Percentiles rank a stretch among this genome's conserved stretches.
These are phyloP conservation scores for Borealophlyctis nickersoniae DNA, from an alignment of 192 early-diverging fungal genomes.

Conservation along the genomic window DNA sequence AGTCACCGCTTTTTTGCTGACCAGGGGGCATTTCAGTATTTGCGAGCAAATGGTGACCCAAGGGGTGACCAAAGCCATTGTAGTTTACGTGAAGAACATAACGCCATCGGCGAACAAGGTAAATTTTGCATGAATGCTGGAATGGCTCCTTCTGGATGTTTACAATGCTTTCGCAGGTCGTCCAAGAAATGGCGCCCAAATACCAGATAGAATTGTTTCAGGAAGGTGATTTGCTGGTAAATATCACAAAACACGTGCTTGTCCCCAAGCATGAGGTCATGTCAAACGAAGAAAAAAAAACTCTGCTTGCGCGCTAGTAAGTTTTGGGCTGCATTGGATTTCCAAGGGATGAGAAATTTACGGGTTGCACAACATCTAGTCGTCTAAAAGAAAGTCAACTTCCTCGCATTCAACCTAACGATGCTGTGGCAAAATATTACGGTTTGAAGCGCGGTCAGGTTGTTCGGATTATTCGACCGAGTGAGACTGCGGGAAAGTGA, in stretches of 20 bases:
- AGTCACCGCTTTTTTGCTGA: slow-evolving; percentile 27
- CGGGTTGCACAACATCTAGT: slow-evolving; percentile 34
- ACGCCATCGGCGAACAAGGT: slow-evolving; percentile 84
- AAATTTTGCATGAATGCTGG: slow-evolving; percentile 41
- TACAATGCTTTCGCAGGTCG: slow-evolving; percentile 43
- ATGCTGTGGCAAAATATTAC: slow-evolving; percentile 95
- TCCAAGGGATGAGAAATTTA: neutral
- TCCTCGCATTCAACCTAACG: slow-evolving; percentile 80
- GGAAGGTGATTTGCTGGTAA: slow-evolving; percentile 91
- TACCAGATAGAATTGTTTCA: slow-evolving; percentile 82
- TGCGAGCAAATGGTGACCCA: slow-evolving; percentile 81
- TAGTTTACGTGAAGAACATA: slow-evolving; percentile 81
- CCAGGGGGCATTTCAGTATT: slow-evolving; percentile 21
- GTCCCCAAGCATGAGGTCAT: slow-evolving; percentile 95
- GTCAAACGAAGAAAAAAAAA: slow-evolving; percentile 81
- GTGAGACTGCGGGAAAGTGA: slow-evolving; percentile 87
- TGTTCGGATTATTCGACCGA: slow-evolving; percentile 90
- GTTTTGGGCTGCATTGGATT: slow-evolving; percentile 27
- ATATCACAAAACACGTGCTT: slow-evolving; percentile 93
- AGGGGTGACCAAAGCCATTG: slow-evolving; percentile 75
- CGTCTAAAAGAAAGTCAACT: slow-evolving; percentile 94
- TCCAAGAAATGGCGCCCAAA: slow-evolving; percentile 64
- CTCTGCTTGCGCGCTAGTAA: slow-evolving; percentile 87
- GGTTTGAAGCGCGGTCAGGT: slow-evolving; percentile 77
- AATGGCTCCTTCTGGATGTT: neutral